phyloP scores from a whole-genome alignment of 2,329 filamentous ascomycete species.

The Daldinia sp. region DNA sequence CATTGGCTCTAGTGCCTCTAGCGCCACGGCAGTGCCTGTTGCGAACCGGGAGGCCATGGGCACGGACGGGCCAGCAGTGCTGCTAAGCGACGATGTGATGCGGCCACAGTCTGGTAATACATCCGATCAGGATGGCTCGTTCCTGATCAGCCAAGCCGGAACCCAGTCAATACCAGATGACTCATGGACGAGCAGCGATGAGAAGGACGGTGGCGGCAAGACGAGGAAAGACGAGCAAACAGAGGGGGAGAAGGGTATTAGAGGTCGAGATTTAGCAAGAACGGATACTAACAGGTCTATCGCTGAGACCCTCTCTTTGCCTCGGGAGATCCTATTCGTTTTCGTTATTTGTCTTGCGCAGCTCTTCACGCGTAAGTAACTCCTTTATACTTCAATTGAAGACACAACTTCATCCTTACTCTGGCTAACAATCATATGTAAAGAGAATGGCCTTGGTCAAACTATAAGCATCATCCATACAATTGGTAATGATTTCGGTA shows the following conservation, averaged over 20 bases:
- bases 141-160: slow-evolving; percentile 19
- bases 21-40: slow-evolving; percentile 22
- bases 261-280: slow-evolving; percentile 16
- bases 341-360: slow-evolving; percentile 42
- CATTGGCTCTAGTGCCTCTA: slow-evolving; percentile 25
- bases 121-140: slow-evolving; percentile 22
- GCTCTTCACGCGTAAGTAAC: slow-evolving; percentile 42
- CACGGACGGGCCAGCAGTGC: slow-evolving; percentile 6
- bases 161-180: slow-evolving; percentile 26
- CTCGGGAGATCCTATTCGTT: slow-evolving; percentile 41
- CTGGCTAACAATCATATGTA: slow-evolving; percentile 14
- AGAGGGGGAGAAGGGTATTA: slow-evolving; percentile 5
- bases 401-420: background rate
- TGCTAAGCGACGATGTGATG: background rate
- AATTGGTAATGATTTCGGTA: slow-evolving; percentile 58
- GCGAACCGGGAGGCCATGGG: slow-evolving; percentile 12
- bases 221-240: slow-evolving; percentile 6
- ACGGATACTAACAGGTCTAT: slow-evolving; percentile 37
- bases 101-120: slow-evolving; percentile 11
- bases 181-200: slow-evolving; percentile 30
- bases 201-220: slow-evolving; percentile 9
- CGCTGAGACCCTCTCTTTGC: slow-evolving; percentile 38
- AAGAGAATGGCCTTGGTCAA: slow-evolving; percentile 43
- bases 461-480: slow-evolving; percentile 52
- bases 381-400: background rate